These are phyloP conservation scores for Hymenoscyphus repandus DNA, from an alignment of 2,329 filamentous ascomycete species.

Conservation along the genomic window DNA sequence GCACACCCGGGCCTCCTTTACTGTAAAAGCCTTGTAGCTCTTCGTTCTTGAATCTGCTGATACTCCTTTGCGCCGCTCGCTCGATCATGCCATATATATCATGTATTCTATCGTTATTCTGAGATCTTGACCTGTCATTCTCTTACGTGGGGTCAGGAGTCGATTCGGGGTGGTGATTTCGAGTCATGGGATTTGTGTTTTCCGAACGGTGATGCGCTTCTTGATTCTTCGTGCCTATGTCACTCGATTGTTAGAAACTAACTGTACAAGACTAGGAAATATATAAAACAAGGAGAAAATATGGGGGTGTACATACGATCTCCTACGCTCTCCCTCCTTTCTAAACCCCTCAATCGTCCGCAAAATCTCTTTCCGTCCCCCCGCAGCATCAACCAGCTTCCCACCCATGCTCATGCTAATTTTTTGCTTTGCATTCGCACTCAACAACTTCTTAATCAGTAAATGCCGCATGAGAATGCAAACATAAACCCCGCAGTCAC, in stretches of 20 bases:
- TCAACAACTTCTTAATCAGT: constrained; percentile 76
- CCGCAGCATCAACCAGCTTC: constrained; percentile 73
- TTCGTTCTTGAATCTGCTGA: too few species aligned
- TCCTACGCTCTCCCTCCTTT: constrained; percentile 79
- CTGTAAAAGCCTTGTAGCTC: too few species aligned
- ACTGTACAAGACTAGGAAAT: background rate
- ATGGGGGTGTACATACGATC: constrained; percentile 57
- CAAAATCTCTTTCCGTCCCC: constrained; percentile 84
- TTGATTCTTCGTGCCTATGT: constrained; percentile 19
- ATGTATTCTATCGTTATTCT: background rate
- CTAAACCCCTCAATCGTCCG: constrained; percentile 81
- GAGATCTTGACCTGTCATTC: background rate
- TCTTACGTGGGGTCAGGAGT: constrained; percentile 12
- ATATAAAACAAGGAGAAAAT: background rate
- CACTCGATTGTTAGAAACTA: background rate
- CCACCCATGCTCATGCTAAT: constrained; percentile 91
- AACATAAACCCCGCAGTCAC: constrained; percentile 93
- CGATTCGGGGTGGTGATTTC: constrained; percentile 23
- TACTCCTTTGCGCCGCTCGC: too few species aligned
- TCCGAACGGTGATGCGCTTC: constrained; percentile 18
- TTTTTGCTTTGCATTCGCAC: constrained; percentile 75
- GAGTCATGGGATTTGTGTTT: constrained; percentile 18
- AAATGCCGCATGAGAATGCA: constrained; percentile 93
- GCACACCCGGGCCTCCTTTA: too few species aligned
- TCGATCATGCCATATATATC: background rate